Conservation (phyloP, 768 basidiomycete species). For the Hericium erinaceus region DNA sequence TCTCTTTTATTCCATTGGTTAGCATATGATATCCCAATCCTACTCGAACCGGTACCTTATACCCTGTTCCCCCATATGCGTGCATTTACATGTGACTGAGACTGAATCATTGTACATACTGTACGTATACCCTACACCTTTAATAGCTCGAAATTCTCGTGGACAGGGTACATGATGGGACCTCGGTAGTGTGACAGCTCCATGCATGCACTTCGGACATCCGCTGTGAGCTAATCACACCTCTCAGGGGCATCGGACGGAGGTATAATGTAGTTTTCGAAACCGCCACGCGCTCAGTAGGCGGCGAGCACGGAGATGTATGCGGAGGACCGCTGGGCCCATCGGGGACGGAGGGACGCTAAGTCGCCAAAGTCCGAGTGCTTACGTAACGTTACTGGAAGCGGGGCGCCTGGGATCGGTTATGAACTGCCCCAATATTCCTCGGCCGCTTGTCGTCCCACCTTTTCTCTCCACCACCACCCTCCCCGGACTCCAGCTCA, state of each 20-base stretch:
- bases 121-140: background rate
- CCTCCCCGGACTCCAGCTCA: constrained; percentile 9
- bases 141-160: background rate
- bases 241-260: too few species aligned
- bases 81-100: background rate
- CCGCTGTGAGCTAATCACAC: too few species aligned
- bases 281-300: too few species aligned
- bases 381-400: background rate
- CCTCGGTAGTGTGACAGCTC: background rate
- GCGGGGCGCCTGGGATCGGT: background rate
- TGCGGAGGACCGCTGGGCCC: background rate
- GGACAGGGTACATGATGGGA: background rate
- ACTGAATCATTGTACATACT: background rate
- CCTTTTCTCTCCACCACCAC: constrained; percentile 7
- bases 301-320: background rate
- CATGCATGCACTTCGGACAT: too few species aligned
- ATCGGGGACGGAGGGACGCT: too few species aligned
- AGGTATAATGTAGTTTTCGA: too few species aligned
- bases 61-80: background rate
- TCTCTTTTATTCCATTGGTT: background rate
- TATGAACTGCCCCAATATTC: background rate
- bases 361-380: background rate
- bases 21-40: background rate
- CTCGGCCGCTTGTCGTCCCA: constrained; percentile 1
- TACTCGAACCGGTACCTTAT: background rate